Conservation (phyloP, 192 early-diverging fungal genomes). For the Chytriomyces sp. region DNA sequence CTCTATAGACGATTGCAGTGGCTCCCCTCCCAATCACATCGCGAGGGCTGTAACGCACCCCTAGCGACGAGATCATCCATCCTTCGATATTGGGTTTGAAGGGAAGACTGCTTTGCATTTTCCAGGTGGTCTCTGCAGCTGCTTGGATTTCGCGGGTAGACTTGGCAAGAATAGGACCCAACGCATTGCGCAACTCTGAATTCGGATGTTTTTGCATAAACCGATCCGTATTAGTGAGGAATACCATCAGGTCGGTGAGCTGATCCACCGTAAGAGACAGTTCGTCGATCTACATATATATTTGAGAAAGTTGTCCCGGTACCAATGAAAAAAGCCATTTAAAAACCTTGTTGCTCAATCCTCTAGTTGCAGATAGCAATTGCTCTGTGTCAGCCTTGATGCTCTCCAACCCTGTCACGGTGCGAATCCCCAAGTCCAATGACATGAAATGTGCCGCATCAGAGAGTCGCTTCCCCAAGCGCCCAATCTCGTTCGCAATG, state of each 20-base stretch:
- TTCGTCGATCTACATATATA: too few species aligned
- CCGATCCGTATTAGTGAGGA: too few species aligned
- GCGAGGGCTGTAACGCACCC: not conserved
- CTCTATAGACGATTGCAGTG: conserved; percentile 11
- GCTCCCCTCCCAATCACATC: conserved; percentile 10
- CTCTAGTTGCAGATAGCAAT: not conserved
- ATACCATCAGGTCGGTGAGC: not conserved
- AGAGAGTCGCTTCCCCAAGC: not conserved
- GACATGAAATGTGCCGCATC: not conserved
- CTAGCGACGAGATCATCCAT: conserved; percentile 24
- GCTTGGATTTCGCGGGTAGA: too few species aligned
- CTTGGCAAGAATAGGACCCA: too few species aligned
- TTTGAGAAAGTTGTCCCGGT: too few species aligned
- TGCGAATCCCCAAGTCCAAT: conserved; percentile 10
- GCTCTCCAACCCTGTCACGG: conserved; percentile 15
- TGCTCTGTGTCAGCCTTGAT: conserved; percentile 14
- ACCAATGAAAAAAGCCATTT: too few species aligned
- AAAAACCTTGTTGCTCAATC: conserved; percentile 1
- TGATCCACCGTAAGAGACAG: not conserved
- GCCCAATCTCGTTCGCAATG: not conserved
- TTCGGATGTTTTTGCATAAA: too few species aligned
- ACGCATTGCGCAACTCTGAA: too few species aligned
- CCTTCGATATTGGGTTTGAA: conserved; percentile 3
- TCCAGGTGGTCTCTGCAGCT: not conserved
- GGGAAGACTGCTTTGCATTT: not conserved